These are phyloP conservation scores for Furculomyces boomerangus DNA, from an alignment of 371 early-diverging fungal genomes.

Conservation along the genomic window DNA sequence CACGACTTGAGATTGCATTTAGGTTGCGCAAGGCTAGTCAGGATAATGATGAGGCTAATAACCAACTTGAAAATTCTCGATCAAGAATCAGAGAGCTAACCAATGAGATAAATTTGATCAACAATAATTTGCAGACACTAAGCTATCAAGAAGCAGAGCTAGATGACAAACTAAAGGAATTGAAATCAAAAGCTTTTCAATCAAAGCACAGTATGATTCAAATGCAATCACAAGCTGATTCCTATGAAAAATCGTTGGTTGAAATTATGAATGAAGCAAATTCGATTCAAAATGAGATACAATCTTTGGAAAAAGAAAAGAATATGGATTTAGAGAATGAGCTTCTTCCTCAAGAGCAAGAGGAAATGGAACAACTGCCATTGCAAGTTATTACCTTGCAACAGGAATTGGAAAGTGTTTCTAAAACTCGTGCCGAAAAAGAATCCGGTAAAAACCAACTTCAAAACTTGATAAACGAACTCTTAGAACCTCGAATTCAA, in stretches of 20 bases:
- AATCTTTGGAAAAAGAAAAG: conserved; percentile 35
- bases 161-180: conserved; percentile 5
- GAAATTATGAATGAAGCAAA: conserved; percentile 10
- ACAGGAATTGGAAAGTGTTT: neutral
- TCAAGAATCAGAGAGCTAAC: conserved; percentile 32
- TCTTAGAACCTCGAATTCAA: conserved; percentile 23
- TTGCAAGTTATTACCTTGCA: neutral
- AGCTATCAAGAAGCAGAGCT: conserved; percentile 5
- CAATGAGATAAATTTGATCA: conserved; percentile 39
- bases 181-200: conserved; percentile 12
- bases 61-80: conserved; percentile 28
- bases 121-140: conserved; percentile 15
- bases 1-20: conserved; percentile 49
- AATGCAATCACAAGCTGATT: conserved; percentile 6
- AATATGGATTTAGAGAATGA: conserved; percentile 28
- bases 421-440: conserved; percentile 23
- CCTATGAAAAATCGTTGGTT: conserved; percentile 15
- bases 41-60: conserved; percentile 15
- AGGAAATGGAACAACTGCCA: conserved; percentile 18
- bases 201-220: conserved; percentile 9
- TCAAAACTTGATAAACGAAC: conserved; percentile 19
- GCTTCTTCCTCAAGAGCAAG: conserved; percentile 35
- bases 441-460: conserved; percentile 32
- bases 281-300: conserved; percentile 30
- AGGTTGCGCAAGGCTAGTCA: conserved; percentile 5